phyloP scores from a whole-genome alignment of 2,329 filamentous ascomycete species.

The Endocalyx cinctus region DNA sequence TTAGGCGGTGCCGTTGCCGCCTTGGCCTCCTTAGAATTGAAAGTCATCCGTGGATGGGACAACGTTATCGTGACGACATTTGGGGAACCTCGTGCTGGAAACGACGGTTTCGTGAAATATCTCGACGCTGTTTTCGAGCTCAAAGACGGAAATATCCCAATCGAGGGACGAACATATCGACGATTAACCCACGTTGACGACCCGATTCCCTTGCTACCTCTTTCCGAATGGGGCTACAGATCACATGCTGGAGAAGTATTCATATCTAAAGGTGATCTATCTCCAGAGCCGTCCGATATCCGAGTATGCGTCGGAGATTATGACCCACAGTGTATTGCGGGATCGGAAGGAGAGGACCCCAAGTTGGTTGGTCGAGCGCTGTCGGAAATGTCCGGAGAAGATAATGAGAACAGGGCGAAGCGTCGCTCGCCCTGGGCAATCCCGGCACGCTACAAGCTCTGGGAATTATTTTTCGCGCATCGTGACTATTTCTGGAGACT shows the following conservation, averaged over 20 bases:
- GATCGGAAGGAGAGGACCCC: slow-evolving; percentile 38
- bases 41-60: slow-evolving; percentile 65
- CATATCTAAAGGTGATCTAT: slow-evolving; percentile 67
- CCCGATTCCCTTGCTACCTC: slow-evolving; percentile 81
- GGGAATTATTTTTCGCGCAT: slow-evolving; percentile 90
- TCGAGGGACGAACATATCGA: slow-evolving; percentile 51
- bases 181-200: slow-evolving; percentile 83
- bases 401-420: slow-evolving; percentile 18
- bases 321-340: slow-evolving; percentile 68
- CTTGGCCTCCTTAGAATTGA: slow-evolving; percentile 78
- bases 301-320: slow-evolving; percentile 64
- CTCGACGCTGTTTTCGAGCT: slow-evolving; percentile 50
- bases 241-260: slow-evolving; percentile 85
- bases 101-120: slow-evolving; percentile 49
- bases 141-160: slow-evolving; percentile 21
- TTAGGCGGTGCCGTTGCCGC: slow-evolving; percentile 89
- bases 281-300: slow-evolving; percentile 66
- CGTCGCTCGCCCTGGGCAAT: slow-evolving; percentile 50
- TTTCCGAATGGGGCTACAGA: slow-evolving; percentile 81
- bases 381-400: slow-evolving; percentile 12
- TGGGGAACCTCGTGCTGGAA: slow-evolving; percentile 73
- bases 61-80: slow-evolving; percentile 82
- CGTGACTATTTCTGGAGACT: slow-evolving; percentile 95
- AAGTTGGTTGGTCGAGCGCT: slow-evolving; percentile 15
- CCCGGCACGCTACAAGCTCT: slow-evolving; percentile 65